Evolutionary conservation across 176 grass and related monocot genomes (phyloP), one percentile per base, ranked within the genome.

Genomic region (Cymbopogon citratus): DNA sequence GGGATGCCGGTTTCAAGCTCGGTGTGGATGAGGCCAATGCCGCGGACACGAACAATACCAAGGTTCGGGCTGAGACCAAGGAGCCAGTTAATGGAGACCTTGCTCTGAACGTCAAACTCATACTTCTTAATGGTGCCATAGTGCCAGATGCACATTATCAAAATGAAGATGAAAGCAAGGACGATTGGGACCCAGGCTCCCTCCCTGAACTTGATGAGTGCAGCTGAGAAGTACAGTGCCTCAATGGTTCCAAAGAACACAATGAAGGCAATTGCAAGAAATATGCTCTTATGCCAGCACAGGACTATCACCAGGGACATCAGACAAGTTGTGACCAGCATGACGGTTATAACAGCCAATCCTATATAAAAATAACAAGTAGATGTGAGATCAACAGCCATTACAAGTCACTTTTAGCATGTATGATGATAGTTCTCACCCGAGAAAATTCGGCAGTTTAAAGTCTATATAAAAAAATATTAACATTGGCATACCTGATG

Each of bases 271-370:
- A 95, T 56, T 0, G 96, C 96, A 16, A 95, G 23, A 49, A 95
- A 86, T 52, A 99, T 93, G 77, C 91, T 99, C 89, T 75, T 99
- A n/a, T 87, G 86, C 96, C 96, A 99, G 66, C 92, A 94, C 63
- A 99, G 13, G 46, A 95, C 92, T 71, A 99, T 99, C 89, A 95
- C 96, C 28, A 99, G 65, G 9, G 96, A 99, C 96, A 99, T 99
- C 80, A 99, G 75, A 45, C 92, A 95, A 15, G 96, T 95, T 3
- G 96, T 99, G 19, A 99, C 96, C 69, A 99, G 83, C 96, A 99
- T 99, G 35, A 99, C 96, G 0, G 96, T 99, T 90, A 99, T 95
- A 15, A 99, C 96, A 9, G 96, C 96, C 88, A 98, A 83, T 25
- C 96, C 96, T 98, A 80, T 77, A 81, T 27, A 19, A 85, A 18